These are phyloP conservation scores for Barnettozyma californica DNA, from an alignment of 805 yeast species.

Conservation along the genomic window DNA sequence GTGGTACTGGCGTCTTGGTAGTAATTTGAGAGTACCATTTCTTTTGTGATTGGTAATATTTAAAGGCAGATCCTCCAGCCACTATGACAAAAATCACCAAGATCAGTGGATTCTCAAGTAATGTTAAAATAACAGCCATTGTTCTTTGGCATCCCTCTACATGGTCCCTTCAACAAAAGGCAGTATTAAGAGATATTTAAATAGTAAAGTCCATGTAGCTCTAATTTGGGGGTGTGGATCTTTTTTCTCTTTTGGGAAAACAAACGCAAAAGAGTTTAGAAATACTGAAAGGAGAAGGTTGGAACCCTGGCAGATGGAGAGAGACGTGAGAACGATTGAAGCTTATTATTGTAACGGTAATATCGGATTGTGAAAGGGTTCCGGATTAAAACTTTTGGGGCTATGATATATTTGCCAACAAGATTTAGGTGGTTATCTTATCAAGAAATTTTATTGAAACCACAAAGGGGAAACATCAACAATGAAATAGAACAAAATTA, in stretches of 20 bases:
- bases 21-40: constrained; percentile 5
- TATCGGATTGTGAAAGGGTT: too few species aligned
- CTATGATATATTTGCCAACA: too few species aligned
- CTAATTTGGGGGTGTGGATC: background rate
- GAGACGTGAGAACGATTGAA: background rate
- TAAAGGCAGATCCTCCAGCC: background rate
- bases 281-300: background rate
- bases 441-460: too few species aligned
- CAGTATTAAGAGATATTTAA: background rate
- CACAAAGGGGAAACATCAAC: too few species aligned
- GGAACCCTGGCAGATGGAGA: background rate
- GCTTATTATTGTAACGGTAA: background rate
- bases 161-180: background rate
- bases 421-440: too few species aligned
- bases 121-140: background rate
- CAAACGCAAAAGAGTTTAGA: background rate
- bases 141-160: background rate
- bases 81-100: background rate
- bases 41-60: background rate
- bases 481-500: too few species aligned
- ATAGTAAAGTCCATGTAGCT: background rate
- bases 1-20: constrained; percentile 26
- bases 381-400: too few species aligned
- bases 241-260: constrained; percentile 3
- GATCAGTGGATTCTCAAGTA: background rate